Evolutionary conservation across 306 rosid genomes (phyloP).

Genomic region (Gastrolobium villosum): DNA sequence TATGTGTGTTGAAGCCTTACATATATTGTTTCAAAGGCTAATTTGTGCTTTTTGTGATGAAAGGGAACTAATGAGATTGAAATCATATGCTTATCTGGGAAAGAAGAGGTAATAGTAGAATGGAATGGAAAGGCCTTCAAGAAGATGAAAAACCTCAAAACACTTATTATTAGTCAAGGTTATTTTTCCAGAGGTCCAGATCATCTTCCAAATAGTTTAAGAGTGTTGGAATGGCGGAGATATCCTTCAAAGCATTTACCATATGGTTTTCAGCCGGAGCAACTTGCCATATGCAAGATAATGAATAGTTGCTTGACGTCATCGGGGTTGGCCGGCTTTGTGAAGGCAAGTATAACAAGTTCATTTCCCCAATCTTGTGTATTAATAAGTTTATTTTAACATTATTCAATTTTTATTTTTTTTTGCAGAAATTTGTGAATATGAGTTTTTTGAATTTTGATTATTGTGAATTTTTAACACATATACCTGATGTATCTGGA

Average conservation of each 20-base stretch:
- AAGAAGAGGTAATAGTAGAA: no score
- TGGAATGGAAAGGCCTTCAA: slow-evolving; percentile 42
- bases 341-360: no score
- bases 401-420: no score
- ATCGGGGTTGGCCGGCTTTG: no score
- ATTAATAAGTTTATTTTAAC: no score
- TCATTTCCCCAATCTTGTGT: no score
- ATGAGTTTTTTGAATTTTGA: background rate
- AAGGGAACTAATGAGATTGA: slow-evolving; percentile 26
- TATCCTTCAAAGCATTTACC: slow-evolving; percentile 23
- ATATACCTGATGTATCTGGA: background rate
- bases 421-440: background rate
- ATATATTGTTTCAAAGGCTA: background rate
- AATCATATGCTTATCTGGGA: background rate
- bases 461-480: background rate
- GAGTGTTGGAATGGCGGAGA: slow-evolving; percentile 15
- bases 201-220: slow-evolving; percentile 37
- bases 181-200: slow-evolving; percentile 21
- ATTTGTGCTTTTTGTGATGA: background rate
- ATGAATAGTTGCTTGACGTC: background rate
- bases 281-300: slow-evolving; percentile 15
- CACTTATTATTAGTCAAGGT: slow-evolving; percentile 9
- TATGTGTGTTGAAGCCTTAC: background rate
- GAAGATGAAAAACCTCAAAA: slow-evolving; percentile 39
- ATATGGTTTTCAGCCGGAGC: background rate